phyloP scores from a whole-genome alignment of 2,329 filamentous ascomycete species.

The Epichloe bromicola region DNA sequence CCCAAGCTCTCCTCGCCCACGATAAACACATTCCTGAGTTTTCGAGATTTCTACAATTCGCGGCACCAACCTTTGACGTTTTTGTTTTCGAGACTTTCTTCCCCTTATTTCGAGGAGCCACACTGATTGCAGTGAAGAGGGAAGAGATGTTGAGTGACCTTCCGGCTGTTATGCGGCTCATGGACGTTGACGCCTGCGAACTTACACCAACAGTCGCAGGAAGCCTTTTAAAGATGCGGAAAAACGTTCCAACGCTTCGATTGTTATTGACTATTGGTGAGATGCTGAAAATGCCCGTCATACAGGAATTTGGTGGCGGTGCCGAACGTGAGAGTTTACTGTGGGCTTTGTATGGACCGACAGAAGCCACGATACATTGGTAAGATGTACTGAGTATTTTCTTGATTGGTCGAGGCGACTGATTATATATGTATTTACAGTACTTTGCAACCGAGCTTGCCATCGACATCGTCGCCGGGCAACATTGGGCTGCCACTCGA shows the following conservation, averaged over 20 bases:
- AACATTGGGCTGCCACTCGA: conserved; percentile 69
- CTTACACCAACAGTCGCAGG: conserved; percentile 79
- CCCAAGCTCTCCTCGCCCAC: conserved; percentile 74
- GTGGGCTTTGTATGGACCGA: conserved; percentile 91
- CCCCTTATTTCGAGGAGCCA: conserved; percentile 59
- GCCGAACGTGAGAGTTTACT: conserved; percentile 46
- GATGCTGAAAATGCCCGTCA: conserved; percentile 69
- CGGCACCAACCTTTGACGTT: conserved; percentile 85
- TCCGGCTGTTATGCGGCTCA: conserved; percentile 46
- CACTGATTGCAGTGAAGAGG: conserved; percentile 59
- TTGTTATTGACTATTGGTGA: conserved; percentile 80
- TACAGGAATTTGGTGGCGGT: conserved; percentile 64
- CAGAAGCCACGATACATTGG: conserved; percentile 83
- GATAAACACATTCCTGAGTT: conserved; percentile 65
- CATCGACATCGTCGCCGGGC: conserved; percentile 40
- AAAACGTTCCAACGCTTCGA: conserved; percentile 52
- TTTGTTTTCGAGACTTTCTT: conserved; percentile 95
- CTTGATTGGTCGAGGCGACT: background rate
- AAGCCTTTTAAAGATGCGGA: conserved; percentile 57
- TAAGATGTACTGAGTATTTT: conserved; percentile 16
- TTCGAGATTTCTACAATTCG: conserved; percentile 76
- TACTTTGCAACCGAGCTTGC: conserved; percentile 56
- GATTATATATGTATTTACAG: conserved; percentile 21
- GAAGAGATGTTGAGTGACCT: conserved; percentile 63
- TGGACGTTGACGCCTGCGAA: conserved; percentile 73